phyloP scores from a whole-genome alignment of 805 yeast genomes.

The Candida sakaeoensis region DNA sequence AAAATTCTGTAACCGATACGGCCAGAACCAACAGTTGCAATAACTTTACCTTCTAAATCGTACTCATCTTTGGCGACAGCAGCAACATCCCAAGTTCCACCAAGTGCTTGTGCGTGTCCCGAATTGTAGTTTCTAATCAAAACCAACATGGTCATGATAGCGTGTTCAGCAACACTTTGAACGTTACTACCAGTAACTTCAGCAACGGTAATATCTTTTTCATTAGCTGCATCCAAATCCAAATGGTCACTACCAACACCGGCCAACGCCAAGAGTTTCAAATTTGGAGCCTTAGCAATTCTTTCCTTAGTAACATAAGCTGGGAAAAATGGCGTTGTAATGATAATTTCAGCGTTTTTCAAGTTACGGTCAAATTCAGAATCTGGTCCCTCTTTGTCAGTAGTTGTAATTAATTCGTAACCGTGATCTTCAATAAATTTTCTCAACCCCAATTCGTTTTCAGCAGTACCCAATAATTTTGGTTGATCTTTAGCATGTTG shows the following conservation, averaged over 20 bases:
- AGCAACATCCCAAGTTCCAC: constrained; percentile 74
- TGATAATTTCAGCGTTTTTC: constrained; percentile 70
- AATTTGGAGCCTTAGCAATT: constrained; percentile 63
- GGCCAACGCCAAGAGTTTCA: constrained; percentile 70
- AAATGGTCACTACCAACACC: constrained; percentile 86
- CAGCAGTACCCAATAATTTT: constrained; percentile 63
- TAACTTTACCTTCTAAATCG: constrained; percentile 71
- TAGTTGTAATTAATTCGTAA: constrained; percentile 61
- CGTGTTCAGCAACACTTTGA: constrained; percentile 79
- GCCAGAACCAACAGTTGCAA: constrained; percentile 81
- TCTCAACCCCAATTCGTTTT: constrained; percentile 71
- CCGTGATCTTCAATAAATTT: constrained; percentile 63
- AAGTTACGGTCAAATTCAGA: constrained; percentile 61
- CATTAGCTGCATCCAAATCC: constrained; percentile 66
- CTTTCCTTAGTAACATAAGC: constrained; percentile 69
- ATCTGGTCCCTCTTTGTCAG: constrained; percentile 61
- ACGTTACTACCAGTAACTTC: constrained; percentile 86
- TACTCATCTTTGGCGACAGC: constrained; percentile 68
- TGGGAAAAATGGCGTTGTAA: constrained; percentile 83
- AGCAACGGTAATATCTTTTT: constrained; percentile 58
- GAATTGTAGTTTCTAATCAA: constrained; percentile 76
- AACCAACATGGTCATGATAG: constrained; percentile 64
- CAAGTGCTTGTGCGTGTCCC: constrained; percentile 64
- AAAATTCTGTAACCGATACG: constrained; percentile 76
- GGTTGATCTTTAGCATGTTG: constrained; percentile 58